Evolutionary conservation across 2,329 filamentous ascomycete genomes (phyloP).

Genomic region (Celoporthe dispersa): DNA sequence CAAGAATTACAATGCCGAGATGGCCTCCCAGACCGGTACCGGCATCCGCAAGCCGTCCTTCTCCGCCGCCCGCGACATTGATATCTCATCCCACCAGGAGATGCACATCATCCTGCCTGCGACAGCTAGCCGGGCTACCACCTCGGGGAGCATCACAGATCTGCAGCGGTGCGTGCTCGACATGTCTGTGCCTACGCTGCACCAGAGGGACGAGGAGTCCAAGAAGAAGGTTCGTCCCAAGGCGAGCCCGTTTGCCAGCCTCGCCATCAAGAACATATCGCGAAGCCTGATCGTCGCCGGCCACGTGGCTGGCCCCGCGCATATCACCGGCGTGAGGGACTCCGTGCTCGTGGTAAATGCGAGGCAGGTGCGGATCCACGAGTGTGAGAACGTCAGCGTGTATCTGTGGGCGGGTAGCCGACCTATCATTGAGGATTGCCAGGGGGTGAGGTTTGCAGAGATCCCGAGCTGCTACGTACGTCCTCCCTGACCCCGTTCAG

Average conservation of each 20-base stretch:
- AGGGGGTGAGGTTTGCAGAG: conserved; percentile 75
- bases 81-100: conserved; percentile 68
- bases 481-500: conserved; percentile 30
- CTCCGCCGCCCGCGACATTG: conserved; percentile 62
- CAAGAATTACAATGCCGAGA: conserved; percentile 63
- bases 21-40: conserved; percentile 46
- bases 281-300: conserved; percentile 78
- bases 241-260: conserved; percentile 68
- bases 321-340: conserved; percentile 76
- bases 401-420: conserved; percentile 82
- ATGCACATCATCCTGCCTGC: conserved; percentile 78
- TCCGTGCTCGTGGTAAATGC: conserved; percentile 79
- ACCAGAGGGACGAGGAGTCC: conserved; percentile 37
- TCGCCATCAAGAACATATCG: conserved; percentile 69
- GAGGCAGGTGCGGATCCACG: conserved; percentile 92
- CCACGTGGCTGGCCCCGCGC: conserved; percentile 76
- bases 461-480: conserved; percentile 73
- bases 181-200: conserved; percentile 67
- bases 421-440: conserved; percentile 93
- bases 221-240: conserved; percentile 38
- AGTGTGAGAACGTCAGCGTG: conserved; percentile 78
- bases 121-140: conserved; percentile 71
- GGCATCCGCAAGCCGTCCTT: conserved; percentile 65
- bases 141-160: conserved; percentile 73
- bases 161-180: conserved; percentile 77